These are phyloP conservation scores for Cyclaneusma minus DNA, from an alignment of 2,329 filamentous ascomycete genomes.

Conservation along the genomic window DNA sequence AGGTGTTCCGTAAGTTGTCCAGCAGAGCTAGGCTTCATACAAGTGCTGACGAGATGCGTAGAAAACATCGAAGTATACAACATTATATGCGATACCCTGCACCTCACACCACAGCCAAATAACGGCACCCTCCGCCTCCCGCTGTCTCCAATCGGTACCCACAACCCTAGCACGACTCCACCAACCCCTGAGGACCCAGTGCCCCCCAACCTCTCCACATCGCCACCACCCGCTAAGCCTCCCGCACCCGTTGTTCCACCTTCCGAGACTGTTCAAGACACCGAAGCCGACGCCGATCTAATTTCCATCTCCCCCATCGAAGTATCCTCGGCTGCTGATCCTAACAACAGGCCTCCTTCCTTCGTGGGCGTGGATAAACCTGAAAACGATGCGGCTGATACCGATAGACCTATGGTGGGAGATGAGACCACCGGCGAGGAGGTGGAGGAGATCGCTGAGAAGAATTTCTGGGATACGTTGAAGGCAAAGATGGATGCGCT, in stretches of 20 bases:
- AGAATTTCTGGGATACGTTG: constrained; percentile 35
- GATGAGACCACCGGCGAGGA: constrained; percentile 5
- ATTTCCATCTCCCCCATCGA: constrained; percentile 16
- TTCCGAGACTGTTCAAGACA: constrained; percentile 1
- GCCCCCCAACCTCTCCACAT: constrained; percentile 6
- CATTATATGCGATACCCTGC: constrained; percentile 77
- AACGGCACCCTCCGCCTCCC: constrained; percentile 76
- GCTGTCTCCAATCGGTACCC: constrained; percentile 27
- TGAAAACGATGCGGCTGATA: constrained; percentile 14
- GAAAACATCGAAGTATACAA: constrained; percentile 95
- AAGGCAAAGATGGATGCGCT: constrained; percentile 28
- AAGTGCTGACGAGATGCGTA: constrained; percentile 22
- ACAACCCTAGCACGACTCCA: constrained; percentile 32
- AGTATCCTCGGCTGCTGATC: constrained; percentile 13
- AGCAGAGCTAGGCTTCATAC: not conserved
- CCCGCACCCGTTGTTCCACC: constrained; percentile 1
- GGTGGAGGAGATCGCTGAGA: constrained; percentile 7
- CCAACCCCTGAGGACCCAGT: constrained; percentile 39
- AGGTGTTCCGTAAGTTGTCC: constrained; percentile 57
- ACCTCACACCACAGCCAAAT: constrained; percentile 58
- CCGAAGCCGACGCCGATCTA: constrained; percentile 7
- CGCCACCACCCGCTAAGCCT: not conserved
- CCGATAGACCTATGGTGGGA: constrained; percentile 5
- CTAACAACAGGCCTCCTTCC: constrained; percentile 10
- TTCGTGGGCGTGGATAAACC: constrained; percentile 15